Percentiles rank a stretch among this genome's conserved stretches.
phyloP scores from a whole-genome alignment of 805 yeast species.

The Saccharomycopsis babjevae region DNA sequence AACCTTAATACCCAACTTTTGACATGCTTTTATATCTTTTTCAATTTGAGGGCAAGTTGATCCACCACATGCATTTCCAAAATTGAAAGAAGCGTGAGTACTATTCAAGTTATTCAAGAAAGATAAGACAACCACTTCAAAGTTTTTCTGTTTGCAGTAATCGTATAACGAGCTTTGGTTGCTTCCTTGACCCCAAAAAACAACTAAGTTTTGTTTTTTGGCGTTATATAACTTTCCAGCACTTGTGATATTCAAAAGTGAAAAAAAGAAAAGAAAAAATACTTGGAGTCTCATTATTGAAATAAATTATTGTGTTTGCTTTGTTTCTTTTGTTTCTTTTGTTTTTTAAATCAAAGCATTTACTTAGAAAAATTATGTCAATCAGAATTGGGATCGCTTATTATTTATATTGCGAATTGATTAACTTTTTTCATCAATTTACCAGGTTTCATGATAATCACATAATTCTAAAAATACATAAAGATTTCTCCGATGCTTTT shows the following conservation, averaged over 20 bases:
- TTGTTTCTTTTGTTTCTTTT: neutral
- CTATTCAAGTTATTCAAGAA: conserved; percentile 19
- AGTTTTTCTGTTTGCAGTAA: conserved; percentile 27
- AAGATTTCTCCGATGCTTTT: too few species aligned
- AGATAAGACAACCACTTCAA: conserved; percentile 12
- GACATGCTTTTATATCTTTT: conserved; percentile 65
- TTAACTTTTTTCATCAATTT: too few species aligned
- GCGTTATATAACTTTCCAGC: neutral
- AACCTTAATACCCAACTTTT: conserved; percentile 61
- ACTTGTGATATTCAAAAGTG: neutral
- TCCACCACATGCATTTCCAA: conserved; percentile 32
- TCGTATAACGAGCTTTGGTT: conserved; percentile 34
- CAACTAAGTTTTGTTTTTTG: conserved; percentile 40
- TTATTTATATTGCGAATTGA: too few species aligned
- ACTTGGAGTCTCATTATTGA: neutral
- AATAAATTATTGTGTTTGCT: neutral
- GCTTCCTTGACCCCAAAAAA: conserved; percentile 71
- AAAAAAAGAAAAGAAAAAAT: neutral
- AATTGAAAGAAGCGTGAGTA: conserved; percentile 29
- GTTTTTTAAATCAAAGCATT: too few species aligned
- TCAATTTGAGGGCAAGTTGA: conserved; percentile 34
- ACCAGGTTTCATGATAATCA: too few species aligned
- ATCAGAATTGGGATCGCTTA: too few species aligned
- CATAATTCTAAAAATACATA: too few species aligned
- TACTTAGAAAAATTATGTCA: too few species aligned